phyloP scores from a whole-genome alignment of 257 asterid species.

The Scutellaria minor region DNA sequence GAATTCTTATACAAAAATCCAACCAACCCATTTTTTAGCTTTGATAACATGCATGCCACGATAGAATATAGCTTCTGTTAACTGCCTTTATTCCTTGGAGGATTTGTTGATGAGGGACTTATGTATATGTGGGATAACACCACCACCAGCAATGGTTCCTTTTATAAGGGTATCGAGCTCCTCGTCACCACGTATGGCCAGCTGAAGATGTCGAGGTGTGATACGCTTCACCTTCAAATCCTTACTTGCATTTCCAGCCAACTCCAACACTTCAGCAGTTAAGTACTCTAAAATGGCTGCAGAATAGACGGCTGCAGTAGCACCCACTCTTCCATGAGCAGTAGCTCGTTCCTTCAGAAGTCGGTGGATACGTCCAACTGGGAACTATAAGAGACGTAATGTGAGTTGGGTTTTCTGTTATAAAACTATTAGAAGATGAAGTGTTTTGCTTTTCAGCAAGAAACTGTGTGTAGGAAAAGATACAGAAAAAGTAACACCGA shows the following conservation, averaged over 20 bases:
- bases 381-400: constrained; percentile 38
- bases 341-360: constrained; percentile 51
- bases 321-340: constrained; percentile 56
- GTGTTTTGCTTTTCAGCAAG: too few species aligned
- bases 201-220: constrained; percentile 57
- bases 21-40: too few species aligned
- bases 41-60: too few species aligned
- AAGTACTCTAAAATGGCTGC: constrained; percentile 53
- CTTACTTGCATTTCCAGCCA: constrained; percentile 61
- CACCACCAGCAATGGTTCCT: constrained; percentile 59
- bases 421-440: too few species aligned
- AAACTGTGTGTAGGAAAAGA: too few species aligned
- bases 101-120: constrained; percentile 60
- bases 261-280: constrained; percentile 52
- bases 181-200: constrained; percentile 56
- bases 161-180: constrained; percentile 53
- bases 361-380: constrained; percentile 57
- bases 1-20: too few species aligned
- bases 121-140: constrained; percentile 59
- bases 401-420: neutral
- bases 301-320: constrained; percentile 56
- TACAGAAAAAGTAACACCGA: too few species aligned
- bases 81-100: constrained; percentile 41
- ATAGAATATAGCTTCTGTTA: neutral
- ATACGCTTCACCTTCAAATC: constrained; percentile 59